A percentile compares a stretch with the other conserved stretches of the same genome.
Conservation (phyloP, 306 rosid species). For the Cucumis sativus region Cucumber_9930_V3 NC_026660.2:17872001-17872500, state of each 20-base stretch:
- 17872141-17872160: constrained; percentile 41
- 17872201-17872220: constrained; percentile 64
- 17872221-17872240: constrained; percentile 29
- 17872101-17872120: constrained; percentile 55
- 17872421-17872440: constrained; percentile 66
- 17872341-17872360: not conserved
- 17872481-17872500: constrained; percentile 43
- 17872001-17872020: constrained; percentile 62
- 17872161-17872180: constrained; percentile 56
- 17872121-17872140: constrained; percentile 23
- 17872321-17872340: not conserved
- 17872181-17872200: constrained; percentile 45
- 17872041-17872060: constrained; percentile 57
- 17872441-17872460: constrained; percentile 58
- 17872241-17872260: constrained; percentile 44
- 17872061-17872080: constrained; percentile 39
- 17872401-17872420: constrained; percentile 29
- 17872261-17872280: constrained; percentile 63
- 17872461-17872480: constrained; percentile 71
- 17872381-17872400: constrained; percentile 5
- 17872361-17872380: constrained; percentile 1
- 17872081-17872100: constrained; percentile 64
- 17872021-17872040: constrained; percentile 69
- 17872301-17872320: not conserved
- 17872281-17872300: constrained; percentile 15